Base-by-base conservation (phyloP, 1,139 yeast species). In the Pichia norvegensis region DNA sequence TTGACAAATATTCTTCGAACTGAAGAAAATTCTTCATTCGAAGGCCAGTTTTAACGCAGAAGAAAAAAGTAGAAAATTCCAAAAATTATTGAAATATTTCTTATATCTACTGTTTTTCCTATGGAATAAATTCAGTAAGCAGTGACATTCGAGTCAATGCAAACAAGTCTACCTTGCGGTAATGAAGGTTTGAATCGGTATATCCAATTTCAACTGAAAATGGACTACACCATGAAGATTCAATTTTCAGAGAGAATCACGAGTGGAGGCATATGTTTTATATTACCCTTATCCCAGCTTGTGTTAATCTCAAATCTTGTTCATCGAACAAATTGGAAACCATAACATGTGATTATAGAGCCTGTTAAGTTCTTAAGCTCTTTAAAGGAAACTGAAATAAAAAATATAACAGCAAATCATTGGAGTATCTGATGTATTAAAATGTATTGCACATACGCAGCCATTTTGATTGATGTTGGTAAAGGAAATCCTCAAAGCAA, bases 71-170 rank as follows among this genome's bases (percentile, higher is more conserved):
- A 56, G 59, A 52, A 43, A 23, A 35, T 31, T 20, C 29, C 22
- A 16, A 22, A 17, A 42, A 42, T 44, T 38, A 40, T 44, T 36
- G 45, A 40, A 22, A 33, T 33, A 19, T 40, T 43, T 46, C 47
- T 33, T 41, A 22, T 29, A 36, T 43, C 48, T 41, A 48, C 51
- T 46, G 40, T 27, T 42, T 60, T 58, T 57, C 63, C 65, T 57
- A 52, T 63, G 67, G 64, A 52, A 61, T 60, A 20, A 22, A 39
- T 59, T 65, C 61, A 45, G 55, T 60, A 56, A 59, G 51, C 58
- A 64, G 42, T 38, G 60, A 57, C 22, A 23, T 25, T 8, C n/a
- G 10, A 17, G 20, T 7, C 10, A 19, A 13, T 29, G 7, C 5
- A 23, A 33, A 47, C 50, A 47, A 14, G 36, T 42, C 50, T 38